A percentile compares a stretch with the other conserved stretches of the same genome.
Evolutionary conservation across 2,329 filamentous ascomycete genomes (phyloP).

Genomic region (Alternaria incomplexa): DNA sequence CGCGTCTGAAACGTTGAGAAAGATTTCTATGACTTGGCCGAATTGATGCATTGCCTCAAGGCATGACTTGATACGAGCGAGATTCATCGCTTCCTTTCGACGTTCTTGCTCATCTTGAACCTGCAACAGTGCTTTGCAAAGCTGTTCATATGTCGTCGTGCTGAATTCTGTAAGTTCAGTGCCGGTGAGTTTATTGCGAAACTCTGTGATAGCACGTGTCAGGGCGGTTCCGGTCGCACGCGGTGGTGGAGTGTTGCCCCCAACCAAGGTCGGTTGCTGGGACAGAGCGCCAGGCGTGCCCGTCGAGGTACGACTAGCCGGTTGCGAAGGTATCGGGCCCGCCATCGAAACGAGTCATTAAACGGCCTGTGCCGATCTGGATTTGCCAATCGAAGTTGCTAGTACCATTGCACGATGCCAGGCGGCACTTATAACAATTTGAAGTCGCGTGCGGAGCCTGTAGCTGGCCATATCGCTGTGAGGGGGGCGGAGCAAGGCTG

Average conservation of each 20-base stretch:
- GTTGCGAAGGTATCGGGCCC: neutral
- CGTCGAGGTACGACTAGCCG: neutral
- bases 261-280: neutral
- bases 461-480: no score
- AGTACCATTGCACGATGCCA: no score
- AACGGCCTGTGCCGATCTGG: no score
- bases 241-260: neutral
- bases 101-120: neutral
- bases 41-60: neutral
- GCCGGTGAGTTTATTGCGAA: neutral
- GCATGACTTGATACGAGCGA: neutral
- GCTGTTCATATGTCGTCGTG: neutral
- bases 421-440: no score
- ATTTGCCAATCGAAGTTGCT: no score
- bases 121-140: neutral
- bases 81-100: neutral
- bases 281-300: neutral
- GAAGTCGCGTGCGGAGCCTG: no score
- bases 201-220: neutral
- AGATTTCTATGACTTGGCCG: neutral
- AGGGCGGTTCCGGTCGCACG: neutral
- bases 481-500: slow-evolving; percentile 28
- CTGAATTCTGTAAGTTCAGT: neutral
- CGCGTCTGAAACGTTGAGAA: neutral
- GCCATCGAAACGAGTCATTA: no score